Conservation (phyloP, 164 flowering plant genomes). For the Platanus orientalis region DNA sequence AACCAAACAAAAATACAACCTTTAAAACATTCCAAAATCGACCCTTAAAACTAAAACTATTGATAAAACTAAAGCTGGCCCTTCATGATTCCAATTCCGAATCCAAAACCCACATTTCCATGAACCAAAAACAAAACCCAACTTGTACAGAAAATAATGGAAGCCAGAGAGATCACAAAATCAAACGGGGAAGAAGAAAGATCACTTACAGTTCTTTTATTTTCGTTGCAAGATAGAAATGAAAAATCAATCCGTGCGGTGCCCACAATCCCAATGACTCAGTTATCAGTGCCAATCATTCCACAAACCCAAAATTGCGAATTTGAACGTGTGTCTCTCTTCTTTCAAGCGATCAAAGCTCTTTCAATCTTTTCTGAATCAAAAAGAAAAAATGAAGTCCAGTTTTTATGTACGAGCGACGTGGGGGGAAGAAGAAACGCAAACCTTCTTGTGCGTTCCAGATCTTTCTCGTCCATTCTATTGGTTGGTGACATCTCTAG, state of each 20-base stretch:
- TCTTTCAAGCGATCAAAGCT: slow-evolving; percentile 4
- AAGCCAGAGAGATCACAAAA: not conserved
- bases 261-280: slow-evolving; percentile 47
- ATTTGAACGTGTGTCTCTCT: too few species aligned
- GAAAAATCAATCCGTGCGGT: slow-evolving; percentile 22
- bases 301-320: slow-evolving; percentile 32
- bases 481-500: slow-evolving; percentile 3
- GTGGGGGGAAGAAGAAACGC: too few species aligned
- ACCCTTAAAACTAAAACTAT: too few species aligned
- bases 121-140: not conserved
- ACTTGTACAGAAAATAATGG: not conserved
- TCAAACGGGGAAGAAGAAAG: not conserved
- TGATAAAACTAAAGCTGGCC: too few species aligned
- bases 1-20: too few species aligned
- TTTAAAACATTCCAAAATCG: too few species aligned
- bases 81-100: too few species aligned
- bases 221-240: not conserved
- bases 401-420: not conserved
- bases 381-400: not conserved
- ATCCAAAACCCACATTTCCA: too few species aligned
- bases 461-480: slow-evolving; percentile 1
- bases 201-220: slow-evolving; percentile 6
- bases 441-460: not conserved
- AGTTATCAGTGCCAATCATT: slow-evolving; percentile 26
- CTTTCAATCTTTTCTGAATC: slow-evolving; percentile 1